A percentile compares a stretch with the other conserved stretches of the same genome.
Conservation (phyloP, 148 eudicot genomes). For the Rheum nobile region DNA sequence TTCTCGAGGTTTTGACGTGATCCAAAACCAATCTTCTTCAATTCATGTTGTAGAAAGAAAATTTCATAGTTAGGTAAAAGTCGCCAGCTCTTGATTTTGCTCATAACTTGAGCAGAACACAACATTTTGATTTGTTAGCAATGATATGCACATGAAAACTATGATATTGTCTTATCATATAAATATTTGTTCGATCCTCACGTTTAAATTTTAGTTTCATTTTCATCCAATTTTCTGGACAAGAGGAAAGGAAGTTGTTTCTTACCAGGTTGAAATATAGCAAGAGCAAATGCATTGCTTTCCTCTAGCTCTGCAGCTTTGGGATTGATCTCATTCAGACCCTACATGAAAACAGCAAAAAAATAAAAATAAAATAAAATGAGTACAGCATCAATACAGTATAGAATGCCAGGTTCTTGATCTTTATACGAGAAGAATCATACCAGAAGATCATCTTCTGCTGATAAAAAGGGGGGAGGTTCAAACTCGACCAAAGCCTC, state of each 20-base stretch:
- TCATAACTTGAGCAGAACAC: not conserved
- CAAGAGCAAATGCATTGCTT: constrained; percentile 91
- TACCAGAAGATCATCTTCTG: constrained; percentile 72
- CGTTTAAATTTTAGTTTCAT: too few relatives aligned
- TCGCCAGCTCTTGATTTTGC: not conserved
- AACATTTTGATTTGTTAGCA: not conserved
- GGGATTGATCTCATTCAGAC: constrained; percentile 60
- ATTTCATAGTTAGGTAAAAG: not conserved
- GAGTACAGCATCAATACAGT: not conserved
- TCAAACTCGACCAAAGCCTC: constrained; percentile 37
- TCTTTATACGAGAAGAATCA: not conserved
- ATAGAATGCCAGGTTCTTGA: not conserved
- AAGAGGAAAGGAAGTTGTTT: not conserved
- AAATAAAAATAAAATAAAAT: not conserved
- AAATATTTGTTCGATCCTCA: not conserved
- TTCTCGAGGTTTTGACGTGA: not conserved
- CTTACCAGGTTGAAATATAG: constrained; percentile 76
- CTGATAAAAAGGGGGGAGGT: constrained; percentile 42
- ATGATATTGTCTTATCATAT: not conserved
- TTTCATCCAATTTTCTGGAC: not conserved
- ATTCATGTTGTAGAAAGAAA: not conserved
- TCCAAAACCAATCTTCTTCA: not conserved
- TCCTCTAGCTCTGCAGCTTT: constrained; percentile 63
- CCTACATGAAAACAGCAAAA: constrained; percentile 29
- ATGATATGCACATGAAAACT: not conserved